Evolutionary conservation across 371 early-diverging fungal species (phyloP), one percentile per base, ranked within the genome.

Genomic region (Funneliformis caledonium): DNA sequence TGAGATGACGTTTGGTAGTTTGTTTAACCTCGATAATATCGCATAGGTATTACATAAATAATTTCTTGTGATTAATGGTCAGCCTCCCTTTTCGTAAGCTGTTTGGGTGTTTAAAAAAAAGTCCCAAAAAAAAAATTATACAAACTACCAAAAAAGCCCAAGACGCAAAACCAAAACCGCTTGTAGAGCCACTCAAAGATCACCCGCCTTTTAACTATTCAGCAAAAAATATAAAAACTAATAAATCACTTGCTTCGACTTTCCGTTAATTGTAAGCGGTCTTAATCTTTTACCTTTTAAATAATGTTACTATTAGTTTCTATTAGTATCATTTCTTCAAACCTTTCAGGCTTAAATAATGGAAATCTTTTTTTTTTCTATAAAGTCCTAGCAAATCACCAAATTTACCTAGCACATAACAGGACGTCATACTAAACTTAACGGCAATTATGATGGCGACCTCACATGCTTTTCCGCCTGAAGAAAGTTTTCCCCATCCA

Each of bases 361-460:
- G 56, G 6, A 19, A 56, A 72, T 72, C 11, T 72, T 59, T 62
- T 42, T 64, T 64, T 76, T 76, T 76, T 22, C 45, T 16, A 52
- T 60, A 48, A 37, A 76, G 60, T 59, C 42, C 16, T 76, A 76
- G 37, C 62, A 62, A 62, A 16, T 11, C 26, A 48, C 60, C 26
- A 48, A 60, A 64, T 45, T 60, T 76, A 74, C 31, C 48, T 52
- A 60, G 60, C n/a, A 45, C 10, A 60, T 11, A 60, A 31, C 16
- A 52, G 72, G 69, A 56, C 47, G 69, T 61, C 80, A 50, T 78
- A 65, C 26, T 37, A 48, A 37, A 59, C 70, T 12, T 65, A 50
- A 69, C 64, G 42, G 72, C 80, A 81, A 81, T 65, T 48, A 64
- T 74, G 74, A 81, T 81, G 81, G 75, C 81, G 75, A 72, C 75